Base-by-base conservation (phyloP, 1,139 yeast genomes). In the Kodamaea fungicola region DNA sequence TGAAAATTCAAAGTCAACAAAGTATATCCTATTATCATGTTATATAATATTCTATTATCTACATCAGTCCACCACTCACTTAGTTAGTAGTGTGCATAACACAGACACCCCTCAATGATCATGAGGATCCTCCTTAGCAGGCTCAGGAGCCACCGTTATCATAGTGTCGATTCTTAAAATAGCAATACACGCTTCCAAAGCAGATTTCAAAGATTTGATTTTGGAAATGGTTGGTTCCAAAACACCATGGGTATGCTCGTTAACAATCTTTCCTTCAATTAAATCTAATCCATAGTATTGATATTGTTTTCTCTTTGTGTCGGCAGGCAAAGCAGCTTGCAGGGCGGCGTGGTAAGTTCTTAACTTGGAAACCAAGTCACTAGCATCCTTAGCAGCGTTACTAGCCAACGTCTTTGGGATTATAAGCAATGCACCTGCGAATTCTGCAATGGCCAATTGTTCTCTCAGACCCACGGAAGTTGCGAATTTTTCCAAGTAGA, bases 381-480 rank as follows among this genome's bases (percentile, higher is more conserved):
- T 80, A 1, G 97, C 82, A 64, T 94, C 98, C 66, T 92, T 92
- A 29, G 98, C 99, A 7, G 98, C 98, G 59, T 94, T 94, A 35
- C 87, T 90, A 6, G 98, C 97, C 51, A 94, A 70, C 4, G 98
- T 94, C 76, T 92, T 92, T 61, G 99, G 99, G 51, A 94, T 92
- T 24, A 90, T 76, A 43, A 94, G 74, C 51, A 94, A 71, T 1
- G 97, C 90, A 49, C 78, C 76, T 28, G 98, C 97, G 71, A 94
- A 94, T 64, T 92, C 98, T 1, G 97, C 96, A 64, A 94, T 92
- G 7, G 98, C 98, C 54, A 92, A 76, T 63, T 94, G 99, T 64
- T 94, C 99, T 58, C 99, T 80, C 16, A 97, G 88, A 3, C 97
- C 97, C 42, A 90, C 92, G 1, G 97, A 89, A 7, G 98, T 92